These are phyloP conservation scores for Chaetomium strumarium DNA, from an alignment of 2,329 filamentous ascomycete species.

Conservation along the genomic window DNA sequence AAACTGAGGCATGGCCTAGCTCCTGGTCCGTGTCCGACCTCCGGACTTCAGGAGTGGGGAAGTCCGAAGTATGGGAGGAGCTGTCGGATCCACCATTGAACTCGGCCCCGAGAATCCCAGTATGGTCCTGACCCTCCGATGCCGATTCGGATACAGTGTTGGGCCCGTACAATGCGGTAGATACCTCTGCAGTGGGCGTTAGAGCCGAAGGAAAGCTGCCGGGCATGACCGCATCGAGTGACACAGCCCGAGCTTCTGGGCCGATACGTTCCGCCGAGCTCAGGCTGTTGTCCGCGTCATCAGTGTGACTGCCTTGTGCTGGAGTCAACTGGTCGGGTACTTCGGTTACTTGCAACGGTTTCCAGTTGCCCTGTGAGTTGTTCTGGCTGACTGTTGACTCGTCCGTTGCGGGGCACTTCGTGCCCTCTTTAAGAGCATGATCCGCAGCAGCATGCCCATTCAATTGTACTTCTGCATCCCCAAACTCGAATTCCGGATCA, in stretches of 20 bases:
- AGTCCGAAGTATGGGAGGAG: conserved; percentile 12
- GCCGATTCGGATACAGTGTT: not conserved
- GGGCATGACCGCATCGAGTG: not conserved
- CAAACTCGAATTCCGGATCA: conserved; percentile 14
- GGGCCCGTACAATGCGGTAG: not conserved
- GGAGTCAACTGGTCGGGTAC: not conserved
- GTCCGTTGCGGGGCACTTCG: not conserved
- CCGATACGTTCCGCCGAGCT: not conserved
- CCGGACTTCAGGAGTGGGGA: conserved; percentile 19
- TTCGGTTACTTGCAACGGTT: not conserved
- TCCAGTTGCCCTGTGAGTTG: not conserved
- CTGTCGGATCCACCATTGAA: conserved; percentile 3
- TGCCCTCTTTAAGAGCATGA: not conserved
- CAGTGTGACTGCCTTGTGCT: not conserved
- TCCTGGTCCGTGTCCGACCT: conserved; percentile 6
- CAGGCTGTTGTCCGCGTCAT: not conserved
- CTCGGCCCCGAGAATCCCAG: conserved; percentile 18
- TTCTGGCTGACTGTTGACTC: not conserved
- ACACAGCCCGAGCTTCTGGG: conserved; percentile 1
- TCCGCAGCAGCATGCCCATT: not conserved
- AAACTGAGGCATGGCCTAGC: not conserved
- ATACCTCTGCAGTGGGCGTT: not conserved
- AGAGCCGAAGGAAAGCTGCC: not conserved
- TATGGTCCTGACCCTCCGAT: not conserved
- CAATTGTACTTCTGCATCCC: conserved; percentile 3